Base-by-base conservation (phyloP, 139 green algal species). In the Picochlorum sp. region DNA sequence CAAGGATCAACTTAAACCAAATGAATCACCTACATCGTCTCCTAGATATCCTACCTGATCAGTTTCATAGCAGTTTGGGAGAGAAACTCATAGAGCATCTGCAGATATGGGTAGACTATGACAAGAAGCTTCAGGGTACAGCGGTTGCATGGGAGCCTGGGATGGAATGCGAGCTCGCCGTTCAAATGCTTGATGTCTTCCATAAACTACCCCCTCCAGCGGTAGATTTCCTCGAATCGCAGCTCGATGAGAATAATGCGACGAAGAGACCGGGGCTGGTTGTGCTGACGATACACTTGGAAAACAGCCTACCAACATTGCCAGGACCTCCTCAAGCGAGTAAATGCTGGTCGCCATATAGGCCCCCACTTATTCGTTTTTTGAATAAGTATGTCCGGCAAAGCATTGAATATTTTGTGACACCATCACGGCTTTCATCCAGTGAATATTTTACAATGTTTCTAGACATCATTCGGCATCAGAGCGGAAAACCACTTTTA, bases 41-140 rank as follows among this genome's bases (percentile, higher is more conserved):
- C 16, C 30, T 68, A 56, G 69, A 76, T 49, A 16, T 76, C 21
- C 46, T 76, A 21, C 66, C 69, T 14, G 63, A 56, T 38, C 86
- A 77, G 80, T 98, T 98, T 80, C 98, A 95, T 74, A 75, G 87
- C 18, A 92, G 86, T 5, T 81, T 98, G 46, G 92, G 92, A 10
- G 85, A 97, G 58, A 96, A 95, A 74, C 82, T 98, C 37, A 77
- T 94, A 32, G 89, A 97, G 47, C 92, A 98, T 74, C 75, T 98
- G 24, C 75, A 82, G 45, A 83, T 84, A 61, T 98, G 93, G 92
- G 78, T 96, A 14, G 61, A 79, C 62, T 60, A 76, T 20, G 41
- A 47, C 32, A 71, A 63, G 8, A 52, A 41, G 2, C 16, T 64
- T 11, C 30, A 23, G 14, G 68, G 60, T 11, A 26, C 56, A n/a